phyloP scores from a whole-genome alignment of 2,329 filamentous ascomycete genomes.

The Tolypocladium pustulatum region DNA sequence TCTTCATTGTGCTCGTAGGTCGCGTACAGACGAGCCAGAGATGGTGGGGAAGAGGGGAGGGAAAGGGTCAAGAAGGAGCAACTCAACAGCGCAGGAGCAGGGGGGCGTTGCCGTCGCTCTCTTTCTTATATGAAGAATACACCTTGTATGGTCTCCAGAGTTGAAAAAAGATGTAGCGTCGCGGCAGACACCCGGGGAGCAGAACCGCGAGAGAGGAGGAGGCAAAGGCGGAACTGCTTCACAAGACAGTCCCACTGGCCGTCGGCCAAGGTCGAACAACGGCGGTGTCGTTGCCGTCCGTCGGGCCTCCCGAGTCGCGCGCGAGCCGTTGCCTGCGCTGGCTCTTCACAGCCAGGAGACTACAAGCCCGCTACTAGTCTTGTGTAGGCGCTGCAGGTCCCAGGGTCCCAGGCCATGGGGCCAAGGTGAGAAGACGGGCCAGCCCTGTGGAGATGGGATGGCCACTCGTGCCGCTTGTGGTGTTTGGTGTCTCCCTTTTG shows the following conservation, averaged over 20 bases:
- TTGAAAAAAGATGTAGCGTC: background rate
- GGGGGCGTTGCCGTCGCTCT: background rate
- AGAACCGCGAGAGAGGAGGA: background rate
- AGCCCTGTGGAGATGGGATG: background rate
- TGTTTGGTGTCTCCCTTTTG: background rate
- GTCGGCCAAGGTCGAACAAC: background rate
- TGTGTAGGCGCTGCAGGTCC: background rate
- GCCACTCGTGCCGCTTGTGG: background rate
- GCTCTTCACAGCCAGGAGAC: background rate
- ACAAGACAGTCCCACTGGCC: background rate
- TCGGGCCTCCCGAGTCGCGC: background rate
- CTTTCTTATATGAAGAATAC: background rate
- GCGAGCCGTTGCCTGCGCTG: background rate
- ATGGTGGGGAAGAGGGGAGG: background rate
- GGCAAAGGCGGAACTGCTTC: background rate
- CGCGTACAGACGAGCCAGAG: background rate
- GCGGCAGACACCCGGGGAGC: background rate
- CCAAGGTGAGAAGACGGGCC: background rate
- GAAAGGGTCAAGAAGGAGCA: background rate
- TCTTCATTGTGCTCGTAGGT: background rate
- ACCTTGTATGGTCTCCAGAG: background rate
- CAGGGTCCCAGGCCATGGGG: background rate
- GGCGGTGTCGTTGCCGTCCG: background rate
- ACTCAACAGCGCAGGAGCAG: background rate
- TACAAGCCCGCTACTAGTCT: background rate